These are phyloP conservation scores for Aspergillus haitiensis DNA, from an alignment of 495 filamentous ascomycete genomes.

Conservation along the genomic window DNA sequence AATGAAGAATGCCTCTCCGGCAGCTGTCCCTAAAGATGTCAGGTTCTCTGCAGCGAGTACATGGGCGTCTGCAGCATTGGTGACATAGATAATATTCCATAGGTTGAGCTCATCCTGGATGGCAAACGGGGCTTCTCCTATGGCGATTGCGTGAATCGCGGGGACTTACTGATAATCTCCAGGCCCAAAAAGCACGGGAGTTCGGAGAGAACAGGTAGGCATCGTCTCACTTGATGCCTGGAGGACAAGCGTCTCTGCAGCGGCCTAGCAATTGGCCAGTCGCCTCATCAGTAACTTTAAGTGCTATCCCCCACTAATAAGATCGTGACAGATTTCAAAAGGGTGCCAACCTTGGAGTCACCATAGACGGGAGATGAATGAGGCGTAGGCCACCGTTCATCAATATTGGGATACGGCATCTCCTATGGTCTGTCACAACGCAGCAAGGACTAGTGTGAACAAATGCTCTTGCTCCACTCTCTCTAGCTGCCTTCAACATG, in stretches of 20 bases:
- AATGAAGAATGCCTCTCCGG: conserved; percentile 63
- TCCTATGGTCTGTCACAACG: conserved; percentile 54
- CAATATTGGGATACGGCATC: conserved; percentile 52
- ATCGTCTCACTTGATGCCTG: conserved; percentile 45
- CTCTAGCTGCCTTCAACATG: conserved; percentile 52
- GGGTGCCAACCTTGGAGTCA: conserved; percentile 53
- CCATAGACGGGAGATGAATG: conserved; percentile 55
- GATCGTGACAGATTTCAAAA: conserved; percentile 4
- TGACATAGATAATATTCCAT: conserved; percentile 62
- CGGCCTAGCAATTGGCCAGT: conserved; percentile 36
- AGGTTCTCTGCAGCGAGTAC: conserved; percentile 62
- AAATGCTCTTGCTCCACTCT: conserved; percentile 53
- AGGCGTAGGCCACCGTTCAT: conserved; percentile 53
- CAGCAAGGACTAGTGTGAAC: conserved; percentile 60
- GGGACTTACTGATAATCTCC: conserved; percentile 56
- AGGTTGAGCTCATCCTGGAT: conserved; percentile 58
- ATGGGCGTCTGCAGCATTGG: conserved; percentile 63
- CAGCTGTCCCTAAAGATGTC: conserved; percentile 52
- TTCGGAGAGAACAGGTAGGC: conserved; percentile 56
- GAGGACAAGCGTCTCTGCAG: conserved; percentile 58
- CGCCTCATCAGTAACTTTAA: conserved; percentile 20
- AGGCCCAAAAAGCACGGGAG: conserved; percentile 58
- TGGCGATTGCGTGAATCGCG: conserved; percentile 55
- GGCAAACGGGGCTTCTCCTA: conserved; percentile 56
- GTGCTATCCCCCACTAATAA: conserved; percentile 5